A percentile compares a stretch with the other conserved stretches of the same genome.
Conservation (phyloP, 495 filamentous ascomycete species). For the Trypethelium eluteriae region DNA sequence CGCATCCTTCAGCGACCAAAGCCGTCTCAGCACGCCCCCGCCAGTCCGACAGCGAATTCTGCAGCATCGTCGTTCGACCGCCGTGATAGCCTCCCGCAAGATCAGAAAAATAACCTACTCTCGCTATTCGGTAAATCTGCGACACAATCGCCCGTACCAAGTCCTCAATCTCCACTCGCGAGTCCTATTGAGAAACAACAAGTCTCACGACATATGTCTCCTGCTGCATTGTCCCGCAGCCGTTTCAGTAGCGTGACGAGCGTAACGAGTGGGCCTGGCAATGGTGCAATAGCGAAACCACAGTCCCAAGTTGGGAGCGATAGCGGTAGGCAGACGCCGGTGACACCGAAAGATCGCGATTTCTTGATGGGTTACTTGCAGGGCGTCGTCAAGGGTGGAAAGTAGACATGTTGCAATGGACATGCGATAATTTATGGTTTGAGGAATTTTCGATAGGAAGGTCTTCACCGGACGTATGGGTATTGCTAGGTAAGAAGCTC, state of each 20-base stretch:
- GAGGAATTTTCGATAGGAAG: neutral
- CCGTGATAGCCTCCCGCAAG: slow-evolving; percentile 5
- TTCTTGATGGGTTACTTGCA: slow-evolving; percentile 73
- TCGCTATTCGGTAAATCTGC: neutral
- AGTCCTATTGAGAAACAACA: slow-evolving; percentile 1
- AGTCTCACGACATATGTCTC: neutral
- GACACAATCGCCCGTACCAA: neutral
- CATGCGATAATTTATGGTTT: neutral
- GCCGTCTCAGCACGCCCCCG: neutral
- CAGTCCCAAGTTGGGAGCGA: neutral
- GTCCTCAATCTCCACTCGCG: neutral
- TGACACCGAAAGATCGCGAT: slow-evolving; percentile 63
- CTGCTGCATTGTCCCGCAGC: neutral
- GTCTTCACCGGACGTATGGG: neutral
- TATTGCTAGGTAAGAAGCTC: neutral
- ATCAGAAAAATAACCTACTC: slow-evolving; percentile 2
- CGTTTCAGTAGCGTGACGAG: neutral
- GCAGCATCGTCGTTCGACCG: neutral
- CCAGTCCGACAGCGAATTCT: neutral
- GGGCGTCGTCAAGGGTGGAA: slow-evolving; percentile 41
- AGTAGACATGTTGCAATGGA: neutral
- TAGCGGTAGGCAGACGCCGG: slow-evolving; percentile 44
- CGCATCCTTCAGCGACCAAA: slow-evolving; percentile 8
- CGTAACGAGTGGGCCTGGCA: neutral
- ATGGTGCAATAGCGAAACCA: neutral